Evolutionary conservation across 768 basidiomycete species (phyloP).

Genomic region (Mycena alexandri): DNA sequence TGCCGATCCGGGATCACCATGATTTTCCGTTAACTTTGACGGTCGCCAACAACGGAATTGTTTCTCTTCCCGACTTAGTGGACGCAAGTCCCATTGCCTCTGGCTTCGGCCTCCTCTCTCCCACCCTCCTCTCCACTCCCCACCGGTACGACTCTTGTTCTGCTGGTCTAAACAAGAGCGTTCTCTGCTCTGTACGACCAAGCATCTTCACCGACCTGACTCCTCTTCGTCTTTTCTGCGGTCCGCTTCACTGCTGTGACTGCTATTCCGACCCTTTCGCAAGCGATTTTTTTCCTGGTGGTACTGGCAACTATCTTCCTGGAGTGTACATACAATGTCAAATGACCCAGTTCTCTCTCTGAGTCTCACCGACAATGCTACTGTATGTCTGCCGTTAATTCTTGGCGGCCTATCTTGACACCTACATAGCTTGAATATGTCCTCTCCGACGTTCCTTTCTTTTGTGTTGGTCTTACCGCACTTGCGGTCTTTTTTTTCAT

Average conservation of each 20-base stretch:
- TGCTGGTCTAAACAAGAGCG: slow-evolving; percentile 33
- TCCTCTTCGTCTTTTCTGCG: slow-evolving; percentile 20
- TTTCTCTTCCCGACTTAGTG: slow-evolving; percentile 7
- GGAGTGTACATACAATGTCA: slow-evolving; percentile 30
- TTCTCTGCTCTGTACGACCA: slow-evolving; percentile 6
- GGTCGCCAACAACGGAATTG: too few relatives aligned
- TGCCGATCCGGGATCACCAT: too few relatives aligned
- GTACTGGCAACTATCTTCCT: slow-evolving; percentile 33
- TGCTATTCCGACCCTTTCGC: slow-evolving; percentile 28
- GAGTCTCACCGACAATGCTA: slow-evolving; percentile 32
- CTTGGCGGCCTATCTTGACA: background rate
- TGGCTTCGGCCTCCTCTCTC: slow-evolving; percentile 26
- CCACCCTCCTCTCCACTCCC: background rate
- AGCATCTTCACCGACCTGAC: background rate
- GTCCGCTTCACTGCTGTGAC: slow-evolving; percentile 40
- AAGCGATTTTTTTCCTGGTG: slow-evolving; percentile 31
- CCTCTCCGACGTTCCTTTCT: slow-evolving; percentile 75
- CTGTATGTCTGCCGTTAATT: slow-evolving; percentile 8
- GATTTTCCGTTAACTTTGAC: too few relatives aligned
- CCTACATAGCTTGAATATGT: slow-evolving; percentile 64
- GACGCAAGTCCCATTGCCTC: slow-evolving; percentile 7
- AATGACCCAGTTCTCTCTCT: slow-evolving; percentile 17
- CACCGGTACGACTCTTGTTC: slow-evolving; percentile 28
- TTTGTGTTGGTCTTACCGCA: slow-evolving; percentile 73
- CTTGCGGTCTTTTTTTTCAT: slow-evolving; percentile 72